Percentiles rank a stretch among this genome's conserved stretches.
Evolutionary conservation across 768 basidiomycete genomes (phyloP).

Genomic region (Rhizopogon sp.): DNA sequence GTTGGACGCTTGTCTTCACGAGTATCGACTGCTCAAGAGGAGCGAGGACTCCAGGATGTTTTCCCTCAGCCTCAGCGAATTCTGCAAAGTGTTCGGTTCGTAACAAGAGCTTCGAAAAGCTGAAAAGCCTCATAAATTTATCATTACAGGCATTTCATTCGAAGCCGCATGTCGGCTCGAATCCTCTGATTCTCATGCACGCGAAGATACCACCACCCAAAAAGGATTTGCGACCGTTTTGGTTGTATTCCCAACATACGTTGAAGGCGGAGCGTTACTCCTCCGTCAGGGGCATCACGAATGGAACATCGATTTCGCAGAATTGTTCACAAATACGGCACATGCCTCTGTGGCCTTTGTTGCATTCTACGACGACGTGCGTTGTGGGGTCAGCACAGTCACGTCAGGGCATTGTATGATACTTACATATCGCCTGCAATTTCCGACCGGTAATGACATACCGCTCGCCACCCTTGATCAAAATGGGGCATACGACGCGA

Average conservation of each 20-base stretch:
- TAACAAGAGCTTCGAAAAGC: neutral
- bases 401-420: constrained; percentile 38
- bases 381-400: constrained; percentile 40
- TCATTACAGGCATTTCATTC: neutral
- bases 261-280: constrained; percentile 40
- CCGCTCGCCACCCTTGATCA: constrained; percentile 11
- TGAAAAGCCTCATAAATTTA: neutral
- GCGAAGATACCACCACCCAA: constrained; percentile 37
- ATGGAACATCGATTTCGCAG: constrained; percentile 34
- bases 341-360: constrained; percentile 28
- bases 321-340: constrained; percentile 6
- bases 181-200: neutral
- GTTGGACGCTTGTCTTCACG: neutral
- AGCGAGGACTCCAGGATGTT: neutral
- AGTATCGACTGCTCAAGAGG: neutral
- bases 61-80: neutral
- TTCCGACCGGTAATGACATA: constrained; percentile 31
- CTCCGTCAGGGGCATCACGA: constrained; percentile 31
- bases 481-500: neutral
- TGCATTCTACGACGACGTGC: constrained; percentile 41
- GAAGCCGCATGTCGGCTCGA: neutral
- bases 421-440: constrained; percentile 39
- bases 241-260: constrained; percentile 40
- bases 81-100: neutral
- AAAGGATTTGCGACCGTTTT: constrained; percentile 47